A percentile compares a stretch with the other conserved stretches of the same genome.
These are phyloP conservation scores for Ophiocordyceps camponoti-floridani DNA, from an alignment of 2,329 filamentous ascomycete species.

Conservation along the genomic window DNA sequence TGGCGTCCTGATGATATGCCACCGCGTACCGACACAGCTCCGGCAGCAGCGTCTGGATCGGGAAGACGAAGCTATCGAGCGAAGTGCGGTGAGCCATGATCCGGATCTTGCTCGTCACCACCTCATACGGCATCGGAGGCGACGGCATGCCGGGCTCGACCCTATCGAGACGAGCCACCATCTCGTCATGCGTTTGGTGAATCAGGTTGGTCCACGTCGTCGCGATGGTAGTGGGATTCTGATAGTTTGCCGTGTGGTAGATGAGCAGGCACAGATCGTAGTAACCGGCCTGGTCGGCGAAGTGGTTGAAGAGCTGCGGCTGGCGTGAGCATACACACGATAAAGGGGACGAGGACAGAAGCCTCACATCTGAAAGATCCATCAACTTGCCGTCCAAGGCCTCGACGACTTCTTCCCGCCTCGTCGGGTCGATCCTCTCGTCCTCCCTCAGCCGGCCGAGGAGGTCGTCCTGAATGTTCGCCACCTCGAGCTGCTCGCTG, in stretches of 20 bases:
- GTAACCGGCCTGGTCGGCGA: slow-evolving; percentile 80
- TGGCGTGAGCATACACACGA: slow-evolving; percentile 5
- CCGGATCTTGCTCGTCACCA: slow-evolving; percentile 44
- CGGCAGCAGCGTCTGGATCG: slow-evolving; percentile 39
- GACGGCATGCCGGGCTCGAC: slow-evolving; percentile 20
- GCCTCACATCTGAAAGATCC: slow-evolving; percentile 53
- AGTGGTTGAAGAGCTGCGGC: slow-evolving; percentile 71
- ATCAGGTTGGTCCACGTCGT: slow-evolving; percentile 75
- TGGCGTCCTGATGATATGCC: slow-evolving; percentile 37
- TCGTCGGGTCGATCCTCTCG: slow-evolving; percentile 44
- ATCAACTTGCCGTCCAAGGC: slow-evolving; percentile 65
- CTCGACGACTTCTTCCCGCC: slow-evolving; percentile 43
- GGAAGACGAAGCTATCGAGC: slow-evolving; percentile 49
- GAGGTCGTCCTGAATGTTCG: slow-evolving; percentile 87
- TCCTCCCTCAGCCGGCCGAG: slow-evolving; percentile 63
- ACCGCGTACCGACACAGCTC: slow-evolving; percentile 45
- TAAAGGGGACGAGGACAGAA: too few species aligned
- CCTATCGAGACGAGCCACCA: slow-evolving; percentile 23
- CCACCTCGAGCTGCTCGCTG: slow-evolving; percentile 73
- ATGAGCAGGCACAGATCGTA: slow-evolving; percentile 88
- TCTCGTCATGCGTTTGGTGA: slow-evolving; percentile 46
- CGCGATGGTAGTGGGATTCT: slow-evolving; percentile 68
- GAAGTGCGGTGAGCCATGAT: slow-evolving; percentile 47
- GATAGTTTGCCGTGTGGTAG: slow-evolving; percentile 80
- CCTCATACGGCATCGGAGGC: slow-evolving; percentile 47